Evolutionary conservation across 352 stramenopile genomes (phyloP).

Genomic region (Globisporangium acanthophoron): DNA sequence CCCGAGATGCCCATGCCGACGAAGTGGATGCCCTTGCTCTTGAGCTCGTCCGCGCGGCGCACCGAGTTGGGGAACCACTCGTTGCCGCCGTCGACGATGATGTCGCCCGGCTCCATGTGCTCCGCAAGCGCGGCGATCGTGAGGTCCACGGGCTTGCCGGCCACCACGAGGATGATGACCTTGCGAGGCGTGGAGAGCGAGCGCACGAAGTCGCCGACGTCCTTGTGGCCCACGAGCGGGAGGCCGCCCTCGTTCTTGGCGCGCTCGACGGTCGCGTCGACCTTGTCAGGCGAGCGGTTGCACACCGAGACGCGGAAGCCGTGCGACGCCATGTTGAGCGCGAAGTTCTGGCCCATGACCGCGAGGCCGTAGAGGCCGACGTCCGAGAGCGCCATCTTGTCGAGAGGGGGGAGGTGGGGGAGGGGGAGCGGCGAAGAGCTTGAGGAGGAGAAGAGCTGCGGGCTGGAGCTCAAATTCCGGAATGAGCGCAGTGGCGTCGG

Average conservation of each 20-base stretch:
- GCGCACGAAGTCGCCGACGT: slow-evolving; percentile 89
- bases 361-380: slow-evolving; percentile 90
- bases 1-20: slow-evolving; percentile 98
- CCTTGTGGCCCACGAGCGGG: slow-evolving; percentile 91
- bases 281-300: slow-evolving; percentile 96
- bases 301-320: slow-evolving; percentile 96
- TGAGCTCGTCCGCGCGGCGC: slow-evolving; percentile 90
- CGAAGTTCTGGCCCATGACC: slow-evolving; percentile 99
- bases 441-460: slow-evolving; percentile 3
- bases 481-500: slow-evolving; percentile 14
- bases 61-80: slow-evolving; percentile 99
- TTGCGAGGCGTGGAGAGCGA: slow-evolving; percentile 94
- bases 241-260: slow-evolving; percentile 95
- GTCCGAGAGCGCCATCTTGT: slow-evolving; percentile 65
- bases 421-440: slow-evolving; percentile 1
- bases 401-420: slow-evolving; percentile 3
- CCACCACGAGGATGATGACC: slow-evolving; percentile 98
- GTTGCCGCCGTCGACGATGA: slow-evolving; percentile 99
- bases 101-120: slow-evolving; percentile 92
- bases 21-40: slow-evolving; percentile 95
- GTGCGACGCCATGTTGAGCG: slow-evolving; percentile 98
- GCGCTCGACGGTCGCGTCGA: slow-evolving; percentile 93
- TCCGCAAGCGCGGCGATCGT: slow-evolving; percentile 86
- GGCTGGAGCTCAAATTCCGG: slow-evolving; percentile 21
- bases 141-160: slow-evolving; percentile 94